Conservation (phyloP, 176 grass and related monocot genomes). For the Phoenix dactylifera region DNA sequence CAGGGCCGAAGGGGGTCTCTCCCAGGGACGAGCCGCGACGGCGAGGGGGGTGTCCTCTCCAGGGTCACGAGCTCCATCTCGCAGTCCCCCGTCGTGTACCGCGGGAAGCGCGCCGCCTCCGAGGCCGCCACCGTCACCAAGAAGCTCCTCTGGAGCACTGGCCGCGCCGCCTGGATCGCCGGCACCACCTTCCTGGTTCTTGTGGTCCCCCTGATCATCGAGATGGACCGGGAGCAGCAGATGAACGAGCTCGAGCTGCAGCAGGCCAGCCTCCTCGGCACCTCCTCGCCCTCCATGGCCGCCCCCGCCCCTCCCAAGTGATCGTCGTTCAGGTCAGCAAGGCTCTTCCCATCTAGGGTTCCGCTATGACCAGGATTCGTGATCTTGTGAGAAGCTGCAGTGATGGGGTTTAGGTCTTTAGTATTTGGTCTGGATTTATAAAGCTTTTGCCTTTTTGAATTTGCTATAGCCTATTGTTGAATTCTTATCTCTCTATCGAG, state of each 20-base stretch:
- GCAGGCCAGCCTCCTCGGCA: conserved; percentile 54
- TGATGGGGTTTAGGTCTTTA: no score
- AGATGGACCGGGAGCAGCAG: conserved; percentile 79
- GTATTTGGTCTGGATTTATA: no score
- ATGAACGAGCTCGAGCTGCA: conserved; percentile 77
- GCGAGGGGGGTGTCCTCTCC: conserved; percentile 42
- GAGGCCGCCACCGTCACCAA: conserved; percentile 29
- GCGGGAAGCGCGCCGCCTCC: conserved; percentile 29
- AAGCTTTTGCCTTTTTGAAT: no score
- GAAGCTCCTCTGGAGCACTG: conserved; percentile 77
- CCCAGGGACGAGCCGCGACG: conserved; percentile 13
- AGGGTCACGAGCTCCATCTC: conserved; percentile 27
- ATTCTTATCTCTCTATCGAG: no score
- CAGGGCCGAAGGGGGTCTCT: conserved; percentile 23
- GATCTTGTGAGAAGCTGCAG: no score
- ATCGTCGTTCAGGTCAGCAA: no score
- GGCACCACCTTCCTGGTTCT: conserved; percentile 84
- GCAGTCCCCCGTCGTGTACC: conserved; percentile 29
- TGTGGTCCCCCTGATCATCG: conserved; percentile 76
- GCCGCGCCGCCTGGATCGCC: conserved; percentile 80
- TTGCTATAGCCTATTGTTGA: no score
- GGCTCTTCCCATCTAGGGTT: no score
- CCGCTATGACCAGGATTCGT: no score
- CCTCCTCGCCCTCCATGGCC: conserved; percentile 15
- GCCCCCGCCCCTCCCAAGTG: background rate